Conservation (phyloP, 805 yeast genomes). For the Lipomyces japonicus region DNA sequence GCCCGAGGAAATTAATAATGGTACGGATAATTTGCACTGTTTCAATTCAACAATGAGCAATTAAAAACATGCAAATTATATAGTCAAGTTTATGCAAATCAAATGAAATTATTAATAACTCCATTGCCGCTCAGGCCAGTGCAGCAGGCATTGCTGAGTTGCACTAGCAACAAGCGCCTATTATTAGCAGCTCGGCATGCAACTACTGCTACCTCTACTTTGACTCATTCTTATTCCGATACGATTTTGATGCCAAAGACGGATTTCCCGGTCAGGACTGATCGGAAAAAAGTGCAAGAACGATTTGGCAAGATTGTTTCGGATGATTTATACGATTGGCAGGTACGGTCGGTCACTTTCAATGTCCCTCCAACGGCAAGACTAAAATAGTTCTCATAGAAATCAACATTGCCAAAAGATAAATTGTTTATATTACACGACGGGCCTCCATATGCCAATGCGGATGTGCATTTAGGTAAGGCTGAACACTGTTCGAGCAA, state of each 20-base stretch:
- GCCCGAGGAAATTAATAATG: too few relatives aligned
- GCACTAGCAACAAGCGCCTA: too few relatives aligned
- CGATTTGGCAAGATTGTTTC: conserved; percentile 53
- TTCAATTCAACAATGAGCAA: too few relatives aligned
- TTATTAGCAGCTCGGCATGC: too few relatives aligned
- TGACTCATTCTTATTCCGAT: conserved; percentile 4
- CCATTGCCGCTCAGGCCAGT: too few relatives aligned
- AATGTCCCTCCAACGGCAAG: background rate
- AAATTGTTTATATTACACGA: conserved; percentile 70
- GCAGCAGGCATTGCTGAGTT: too few relatives aligned
- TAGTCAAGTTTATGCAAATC: too few relatives aligned
- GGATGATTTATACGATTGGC: conserved; percentile 63
- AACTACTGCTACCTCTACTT: too few relatives aligned
- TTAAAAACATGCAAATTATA: too few relatives aligned
- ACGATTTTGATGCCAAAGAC: conserved; percentile 57
- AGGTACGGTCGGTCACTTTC: conserved; percentile 32
- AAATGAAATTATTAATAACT: too few relatives aligned
- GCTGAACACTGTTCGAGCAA: background rate
- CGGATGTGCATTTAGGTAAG: conserved; percentile 66
- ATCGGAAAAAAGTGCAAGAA: conserved; percentile 43
- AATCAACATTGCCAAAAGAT: conserved; percentile 28
- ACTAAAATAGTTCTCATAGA: background rate
- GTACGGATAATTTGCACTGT: too few relatives aligned
- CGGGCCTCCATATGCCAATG: conserved; percentile 99
- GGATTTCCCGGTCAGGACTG: conserved; percentile 59